Percentiles rank a stretch among this genome's conserved stretches.
These are phyloP conservation scores for Daldinia caldariorum DNA, from an alignment of 495 filamentous ascomycete species.

Conservation along the genomic window DNA sequence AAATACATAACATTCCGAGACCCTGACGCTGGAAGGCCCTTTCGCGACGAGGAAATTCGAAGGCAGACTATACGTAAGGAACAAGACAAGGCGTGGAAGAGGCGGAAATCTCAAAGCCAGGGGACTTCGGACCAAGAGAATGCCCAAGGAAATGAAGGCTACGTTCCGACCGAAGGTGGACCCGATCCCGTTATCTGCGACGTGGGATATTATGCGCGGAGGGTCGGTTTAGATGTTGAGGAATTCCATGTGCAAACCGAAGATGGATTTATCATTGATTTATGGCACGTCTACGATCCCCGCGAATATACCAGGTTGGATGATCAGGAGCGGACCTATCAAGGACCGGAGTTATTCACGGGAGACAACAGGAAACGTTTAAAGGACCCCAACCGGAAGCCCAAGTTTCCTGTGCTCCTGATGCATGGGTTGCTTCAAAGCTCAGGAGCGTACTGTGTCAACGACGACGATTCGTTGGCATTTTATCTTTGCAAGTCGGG, in stretches of 20 bases:
- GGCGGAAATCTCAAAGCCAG: conserved; percentile 48
- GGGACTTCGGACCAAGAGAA: conserved; percentile 51
- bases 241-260: conserved; percentile 88
- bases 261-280: conserved; percentile 88
- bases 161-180: conserved; percentile 78
- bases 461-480: conserved; percentile 88
- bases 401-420: conserved; percentile 86
- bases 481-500: conserved; percentile 92
- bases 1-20: conserved; percentile 63
- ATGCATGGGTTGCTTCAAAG: conserved; percentile 91
- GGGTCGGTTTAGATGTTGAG: conserved; percentile 90
- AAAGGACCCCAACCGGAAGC: conserved; percentile 51
- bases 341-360: conserved; percentile 56
- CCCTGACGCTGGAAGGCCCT: conserved; percentile 68
- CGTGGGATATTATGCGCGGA: conserved; percentile 84
- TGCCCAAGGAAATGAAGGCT: conserved; percentile 61
- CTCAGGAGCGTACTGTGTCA: conserved; percentile 87
- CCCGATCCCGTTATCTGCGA: conserved; percentile 81
- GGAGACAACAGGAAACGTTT: conserved; percentile 25
- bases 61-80: conserved; percentile 63
- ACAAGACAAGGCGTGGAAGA: conserved; percentile 69
- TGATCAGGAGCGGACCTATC: conserved; percentile 51
- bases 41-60: conserved; percentile 72
- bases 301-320: conserved; percentile 66
- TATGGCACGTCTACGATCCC: conserved; percentile 93